Evolutionary conservation across 1,284 basidiomycete genomes (phyloP).

Genomic region (Grifola frondosa): DNA sequence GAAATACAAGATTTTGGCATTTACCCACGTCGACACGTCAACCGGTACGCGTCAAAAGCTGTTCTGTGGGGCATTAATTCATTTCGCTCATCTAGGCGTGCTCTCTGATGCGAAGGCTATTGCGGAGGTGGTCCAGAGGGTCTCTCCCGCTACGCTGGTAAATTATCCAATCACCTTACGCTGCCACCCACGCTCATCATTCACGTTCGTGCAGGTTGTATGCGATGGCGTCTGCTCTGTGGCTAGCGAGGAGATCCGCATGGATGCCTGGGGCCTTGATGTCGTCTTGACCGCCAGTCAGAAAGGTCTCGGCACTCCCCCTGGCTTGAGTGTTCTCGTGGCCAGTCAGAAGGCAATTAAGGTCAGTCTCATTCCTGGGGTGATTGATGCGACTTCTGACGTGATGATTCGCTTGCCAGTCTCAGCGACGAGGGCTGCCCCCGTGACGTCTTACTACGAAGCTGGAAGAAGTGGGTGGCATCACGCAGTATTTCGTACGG

Average conservation of each 20-base stretch:
- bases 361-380: slow-evolving; percentile 34
- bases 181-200: not conserved
- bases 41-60: slow-evolving; percentile 53
- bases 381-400: too few species aligned
- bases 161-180: slow-evolving; percentile 25
- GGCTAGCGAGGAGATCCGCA: slow-evolving; percentile 92
- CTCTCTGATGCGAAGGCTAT: slow-evolving; percentile 85
- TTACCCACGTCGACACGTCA: slow-evolving; percentile 95
- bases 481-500: too few species aligned
- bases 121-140: slow-evolving; percentile 69
- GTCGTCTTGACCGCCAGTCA: slow-evolving; percentile 89
- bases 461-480: slow-evolving; percentile 72
- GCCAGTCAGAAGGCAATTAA: slow-evolving; percentile 82
- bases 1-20: slow-evolving; percentile 88
- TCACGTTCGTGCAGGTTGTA: slow-evolving; percentile 50
- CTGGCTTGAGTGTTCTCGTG: slow-evolving; percentile 86
- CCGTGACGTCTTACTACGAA: slow-evolving; percentile 83
- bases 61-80: not conserved
- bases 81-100: slow-evolving; percentile 50
- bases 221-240: slow-evolving; percentile 96
- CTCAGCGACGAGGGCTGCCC: slow-evolving; percentile 68
- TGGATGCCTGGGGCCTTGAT: slow-evolving; percentile 95
- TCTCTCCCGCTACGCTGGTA: slow-evolving; percentile 87
- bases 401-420: slow-evolving; percentile 43
- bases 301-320: slow-evolving; percentile 95